Evolutionary conservation across 306 rosid genomes (phyloP), one percentile per base, ranked within the genome.

Genomic region (Glycine soja): DNA sequence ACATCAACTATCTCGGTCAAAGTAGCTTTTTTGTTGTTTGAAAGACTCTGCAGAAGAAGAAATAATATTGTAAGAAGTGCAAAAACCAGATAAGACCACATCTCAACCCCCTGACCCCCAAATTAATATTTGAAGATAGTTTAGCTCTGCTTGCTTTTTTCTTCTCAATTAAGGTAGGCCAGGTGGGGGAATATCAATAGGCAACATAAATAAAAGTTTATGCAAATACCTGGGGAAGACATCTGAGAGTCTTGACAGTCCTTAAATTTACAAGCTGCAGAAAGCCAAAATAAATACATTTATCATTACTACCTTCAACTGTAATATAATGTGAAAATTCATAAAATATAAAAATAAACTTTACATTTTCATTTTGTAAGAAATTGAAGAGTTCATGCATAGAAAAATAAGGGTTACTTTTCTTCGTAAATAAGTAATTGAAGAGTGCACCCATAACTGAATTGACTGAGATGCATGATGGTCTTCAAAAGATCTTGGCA

Each of bases 1-100:
- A 94, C 92, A 80, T 94, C 93, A 52, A 54, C 65, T 79, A 94
- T 94, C 86, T 92, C 98, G 3, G 86, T 87, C 73, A 94, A 85
- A 64, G 89, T 93, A 80, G 83, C 89, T 81, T 84, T 88, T 86
- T 89, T 92, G 79, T 82, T 83, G 80, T 67, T 80, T 81, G 94
- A 87, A 56, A 90, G 84, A 86, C 89, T 85, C 94, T 91, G 92
- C 74, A 81, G 54, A 61, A 30, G 76, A 80, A 70, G 40, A 85
- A 71, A 56, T 42, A 52, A 56, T 34, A 64, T 56, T 62, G 73
- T 80, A 56, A 81, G 82, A 77, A 76, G 75, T 78, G 74, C 16
- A 69, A 13, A 69, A 79, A 10, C 63, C 45, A 66, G 30, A 74
- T 48, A 58, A 77, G 67, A 65, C 18, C 43, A 57, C 36, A 56